phyloP scores from a whole-genome alignment of 345 rosid genomes.

The Syzygium aromaticum region DNA sequence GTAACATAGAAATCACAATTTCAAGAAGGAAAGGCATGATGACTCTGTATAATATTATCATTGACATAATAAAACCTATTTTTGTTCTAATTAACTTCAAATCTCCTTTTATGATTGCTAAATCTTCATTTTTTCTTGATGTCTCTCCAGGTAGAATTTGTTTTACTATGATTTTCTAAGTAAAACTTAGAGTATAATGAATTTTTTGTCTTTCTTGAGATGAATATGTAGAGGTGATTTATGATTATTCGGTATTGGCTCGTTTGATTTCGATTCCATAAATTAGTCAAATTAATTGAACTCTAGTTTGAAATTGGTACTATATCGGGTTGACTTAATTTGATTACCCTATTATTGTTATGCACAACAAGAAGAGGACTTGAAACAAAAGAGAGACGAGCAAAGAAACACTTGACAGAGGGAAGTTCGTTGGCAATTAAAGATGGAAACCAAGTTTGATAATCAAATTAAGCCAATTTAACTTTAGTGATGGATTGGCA shows the following conservation, averaged over 20 bases:
- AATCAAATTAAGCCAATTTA: background rate
- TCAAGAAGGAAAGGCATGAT: no score
- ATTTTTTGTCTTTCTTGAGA: no score
- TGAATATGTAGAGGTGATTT: background rate
- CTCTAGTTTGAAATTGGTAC: background rate
- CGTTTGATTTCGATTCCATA: no score
- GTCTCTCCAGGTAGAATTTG: background rate
- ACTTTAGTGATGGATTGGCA: background rate
- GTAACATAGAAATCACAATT: no score
- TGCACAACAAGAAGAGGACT: background rate
- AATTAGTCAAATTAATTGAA: background rate
- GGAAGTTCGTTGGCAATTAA: background rate
- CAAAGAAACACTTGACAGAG: background rate
- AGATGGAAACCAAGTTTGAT: background rate
- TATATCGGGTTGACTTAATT: background rate
- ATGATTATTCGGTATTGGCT: no score
- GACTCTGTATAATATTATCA: no score
- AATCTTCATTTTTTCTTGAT: no score
- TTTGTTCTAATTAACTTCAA: no score
- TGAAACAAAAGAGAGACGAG: background rate
- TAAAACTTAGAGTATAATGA: no score
- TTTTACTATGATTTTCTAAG: background rate
- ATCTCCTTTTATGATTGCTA: no score
- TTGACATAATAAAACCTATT: no score
- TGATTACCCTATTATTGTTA: background rate